phyloP scores from a whole-genome alignment of 768 basidiomycete genomes.

The Suillus ampliporus region DNA sequence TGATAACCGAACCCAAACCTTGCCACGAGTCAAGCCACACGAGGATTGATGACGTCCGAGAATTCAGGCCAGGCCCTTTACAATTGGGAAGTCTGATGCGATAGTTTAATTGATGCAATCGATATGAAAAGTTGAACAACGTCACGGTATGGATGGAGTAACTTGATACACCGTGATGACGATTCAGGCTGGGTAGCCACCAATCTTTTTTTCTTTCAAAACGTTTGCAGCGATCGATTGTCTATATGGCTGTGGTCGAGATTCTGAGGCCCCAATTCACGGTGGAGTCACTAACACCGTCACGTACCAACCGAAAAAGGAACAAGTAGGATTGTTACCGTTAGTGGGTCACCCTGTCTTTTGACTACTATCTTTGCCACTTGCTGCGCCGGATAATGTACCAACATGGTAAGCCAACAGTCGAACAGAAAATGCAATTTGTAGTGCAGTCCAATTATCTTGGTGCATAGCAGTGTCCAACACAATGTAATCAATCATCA shows the following conservation, averaged over 20 bases:
- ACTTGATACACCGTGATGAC: background rate
- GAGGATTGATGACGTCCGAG: background rate
- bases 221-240: background rate
- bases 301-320: background rate
- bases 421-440: background rate
- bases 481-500: background rate
- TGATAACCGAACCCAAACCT: background rate
- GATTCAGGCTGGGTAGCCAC: background rate
- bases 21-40: background rate
- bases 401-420: background rate
- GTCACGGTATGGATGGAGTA: background rate
- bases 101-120: background rate
- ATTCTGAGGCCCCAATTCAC: background rate
- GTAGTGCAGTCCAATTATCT: background rate
- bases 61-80: background rate
- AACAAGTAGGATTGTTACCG: background rate
- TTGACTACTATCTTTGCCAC: constrained; percentile 1
- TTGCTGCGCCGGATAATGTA: background rate
- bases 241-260: constrained; percentile 2
- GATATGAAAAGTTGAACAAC: background rate
- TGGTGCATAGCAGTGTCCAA: background rate
- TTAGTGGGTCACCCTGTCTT: background rate
- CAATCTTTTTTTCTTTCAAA: background rate
- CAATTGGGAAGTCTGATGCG: background rate
- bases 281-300: background rate